phyloP scores from a whole-genome alignment of 1,284 basidiomycete species.

The Ustanciosporium gigantosporum region DNA sequence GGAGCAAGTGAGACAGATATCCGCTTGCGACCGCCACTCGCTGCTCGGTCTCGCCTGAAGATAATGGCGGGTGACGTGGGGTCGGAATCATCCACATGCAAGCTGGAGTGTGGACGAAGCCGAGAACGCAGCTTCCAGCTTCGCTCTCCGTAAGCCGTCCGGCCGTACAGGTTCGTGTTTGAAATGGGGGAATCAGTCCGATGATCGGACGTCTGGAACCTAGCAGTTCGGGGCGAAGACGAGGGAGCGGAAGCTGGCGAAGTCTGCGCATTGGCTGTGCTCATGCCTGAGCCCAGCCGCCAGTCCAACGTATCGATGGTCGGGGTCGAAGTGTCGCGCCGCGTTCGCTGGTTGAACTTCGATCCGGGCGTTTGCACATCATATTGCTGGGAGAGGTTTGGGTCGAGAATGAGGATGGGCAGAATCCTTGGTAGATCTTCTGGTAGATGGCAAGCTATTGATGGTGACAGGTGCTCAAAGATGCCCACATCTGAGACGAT shows the following conservation, averaged over 20 bases:
- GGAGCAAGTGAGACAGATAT: constrained; percentile 16
- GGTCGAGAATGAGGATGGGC: constrained; percentile 34
- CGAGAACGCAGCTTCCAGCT: constrained; percentile 41
- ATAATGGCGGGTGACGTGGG: background rate
- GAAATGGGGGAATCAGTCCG: constrained; percentile 4
- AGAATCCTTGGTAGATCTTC: constrained; percentile 10
- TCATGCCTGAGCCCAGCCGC: background rate
- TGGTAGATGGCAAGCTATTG: constrained; percentile 7
- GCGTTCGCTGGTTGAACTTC: background rate
- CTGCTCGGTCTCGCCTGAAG: background rate
- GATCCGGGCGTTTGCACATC: too few species aligned
- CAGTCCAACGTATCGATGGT: background rate
- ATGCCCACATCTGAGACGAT: constrained; percentile 4
- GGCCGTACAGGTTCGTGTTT: constrained; percentile 13
- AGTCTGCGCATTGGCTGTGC: background rate
- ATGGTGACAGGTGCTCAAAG: constrained; percentile 27
- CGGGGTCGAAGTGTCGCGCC: background rate
- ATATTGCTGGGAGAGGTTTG: constrained; percentile 5
- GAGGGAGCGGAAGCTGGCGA: background rate
- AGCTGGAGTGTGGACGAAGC: background rate
- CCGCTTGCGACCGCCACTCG: background rate
- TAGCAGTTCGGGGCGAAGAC: constrained; percentile 6
- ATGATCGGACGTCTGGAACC: constrained; percentile 9
- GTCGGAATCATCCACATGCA: constrained; percentile 1
- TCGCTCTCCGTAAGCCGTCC: constrained; percentile 30